Base-by-base conservation (phyloP, 768 basidiomycete genomes). In the Psilocybe azurescens region DNA sequence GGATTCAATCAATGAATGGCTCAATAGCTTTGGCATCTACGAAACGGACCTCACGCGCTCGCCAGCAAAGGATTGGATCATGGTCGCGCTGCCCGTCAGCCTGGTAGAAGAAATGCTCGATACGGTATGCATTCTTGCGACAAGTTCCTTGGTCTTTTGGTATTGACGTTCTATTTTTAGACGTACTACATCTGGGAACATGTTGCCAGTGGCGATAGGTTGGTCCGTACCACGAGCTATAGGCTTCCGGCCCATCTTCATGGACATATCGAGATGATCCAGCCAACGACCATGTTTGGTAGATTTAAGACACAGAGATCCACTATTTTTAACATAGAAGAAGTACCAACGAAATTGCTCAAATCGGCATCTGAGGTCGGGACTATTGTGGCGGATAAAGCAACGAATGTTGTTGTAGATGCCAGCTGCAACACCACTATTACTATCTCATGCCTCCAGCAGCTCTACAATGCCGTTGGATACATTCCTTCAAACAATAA, bases 21-120 rank as follows among this genome's bases (percentile, higher is more conserved):
- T 92, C 13, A 75, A 74, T 0, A 78, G 78, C 2, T 80, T 89
- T 60, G 88, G 86, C 33, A 73, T 91, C 29, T 62, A 67, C 14
- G 82, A 83, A 48, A 70, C 78, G 44, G 78, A 83, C 58, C 65
- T 86, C 20, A 63, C 74, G 46, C 83, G 85, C 8, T 89, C 90
- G 10, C 81, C 87, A 2, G 89, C 89, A 0, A 80, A 83, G 52
- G 90, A 91, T 63, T 93, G 89, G 90, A 75, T 91, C 11, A 85
- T 79, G 5, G 70, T 90, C 44, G 83, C 73, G 11, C 74, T 90
- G 6, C 83, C 89, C 0, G 79, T 93, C 49, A 66, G 75, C 36
- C 63, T 86, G 28, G 90, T 86, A 0, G 90, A 93, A 72, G 75
- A 83, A 65, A 87, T 93, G 84, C 79, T 93, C n/a, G 76, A 85